A percentile compares a stretch with the other conserved stretches of the same genome.
phyloP scores from a whole-genome alignment of 441 rosid genomes.

The Syzygium syzygioides region DNA sequence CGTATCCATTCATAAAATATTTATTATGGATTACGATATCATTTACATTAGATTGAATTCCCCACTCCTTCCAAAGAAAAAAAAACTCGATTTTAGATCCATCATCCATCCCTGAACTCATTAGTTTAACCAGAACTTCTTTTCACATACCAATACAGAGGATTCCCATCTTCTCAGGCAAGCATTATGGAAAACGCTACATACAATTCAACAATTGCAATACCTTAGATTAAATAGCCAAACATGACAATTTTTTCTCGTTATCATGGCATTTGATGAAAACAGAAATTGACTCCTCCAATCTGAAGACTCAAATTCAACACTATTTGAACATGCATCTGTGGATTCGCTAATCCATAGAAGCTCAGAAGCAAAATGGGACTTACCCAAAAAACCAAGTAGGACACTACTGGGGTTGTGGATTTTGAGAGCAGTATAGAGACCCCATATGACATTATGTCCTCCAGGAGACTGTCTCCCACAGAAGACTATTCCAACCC shows the following conservation, averaged over 20 bases:
- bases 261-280: background rate
- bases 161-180: background rate
- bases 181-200: background rate
- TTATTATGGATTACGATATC: background rate
- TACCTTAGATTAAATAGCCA: background rate
- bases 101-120: background rate
- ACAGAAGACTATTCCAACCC: conserved; percentile 90
- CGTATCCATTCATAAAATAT: background rate
- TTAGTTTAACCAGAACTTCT: background rate
- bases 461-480: conserved; percentile 99
- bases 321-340: background rate
- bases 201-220: background rate
- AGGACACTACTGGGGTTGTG: conserved; percentile 71
- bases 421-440: conserved; percentile 62
- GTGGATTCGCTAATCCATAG: background rate
- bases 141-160: background rate
- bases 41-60: background rate
- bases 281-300: background rate
- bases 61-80: background rate
- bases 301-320: background rate
- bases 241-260: background rate
- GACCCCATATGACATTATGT: conserved; percentile 97
- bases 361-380: background rate
- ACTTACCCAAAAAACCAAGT: conserved; percentile 80
- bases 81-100: background rate